Evolutionary conservation across 257 asterid genomes (phyloP).

Genomic region (Salvia hispanica): DNA sequence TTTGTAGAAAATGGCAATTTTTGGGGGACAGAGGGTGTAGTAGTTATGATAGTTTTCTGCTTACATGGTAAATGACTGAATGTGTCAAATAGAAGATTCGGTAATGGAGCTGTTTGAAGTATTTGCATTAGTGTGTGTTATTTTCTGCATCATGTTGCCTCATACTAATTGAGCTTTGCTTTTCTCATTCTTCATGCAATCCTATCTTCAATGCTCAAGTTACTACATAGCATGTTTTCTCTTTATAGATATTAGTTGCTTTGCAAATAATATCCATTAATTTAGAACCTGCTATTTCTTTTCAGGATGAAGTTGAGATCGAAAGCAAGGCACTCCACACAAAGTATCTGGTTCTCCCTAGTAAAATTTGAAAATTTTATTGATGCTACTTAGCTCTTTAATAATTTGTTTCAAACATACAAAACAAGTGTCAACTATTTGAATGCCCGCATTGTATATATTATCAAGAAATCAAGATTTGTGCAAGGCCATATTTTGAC

Average conservation of each 20-base stretch:
- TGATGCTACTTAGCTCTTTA: background rate
- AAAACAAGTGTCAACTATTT: background rate
- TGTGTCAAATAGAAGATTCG: background rate
- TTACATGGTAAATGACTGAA: background rate
- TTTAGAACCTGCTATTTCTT: background rate
- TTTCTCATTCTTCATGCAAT: background rate
- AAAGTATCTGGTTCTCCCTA: constrained; percentile 56
- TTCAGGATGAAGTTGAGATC: constrained; percentile 85
- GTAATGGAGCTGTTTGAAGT: background rate
- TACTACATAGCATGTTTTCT: background rate
- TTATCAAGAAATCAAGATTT: background rate
- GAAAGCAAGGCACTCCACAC: constrained; percentile 76
- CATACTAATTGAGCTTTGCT: background rate
- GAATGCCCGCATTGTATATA: background rate
- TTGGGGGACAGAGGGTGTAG: too few relatives aligned
- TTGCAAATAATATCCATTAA: constrained; percentile 7
- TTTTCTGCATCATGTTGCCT: background rate
- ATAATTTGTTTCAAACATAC: too few relatives aligned
- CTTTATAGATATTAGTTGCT: background rate
- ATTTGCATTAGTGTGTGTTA: background rate
- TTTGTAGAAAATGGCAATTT: too few relatives aligned
- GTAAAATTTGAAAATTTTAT: constrained; percentile 53
- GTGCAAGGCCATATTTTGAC: background rate
- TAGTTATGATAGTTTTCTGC: background rate
- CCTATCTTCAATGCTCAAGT: constrained; percentile 1